A percentile compares a stretch with the other conserved stretches of the same genome.
Conservation (phyloP, 2,329 filamentous ascomycete species). For the Neopestalotiopsis clavispora region DNA sequence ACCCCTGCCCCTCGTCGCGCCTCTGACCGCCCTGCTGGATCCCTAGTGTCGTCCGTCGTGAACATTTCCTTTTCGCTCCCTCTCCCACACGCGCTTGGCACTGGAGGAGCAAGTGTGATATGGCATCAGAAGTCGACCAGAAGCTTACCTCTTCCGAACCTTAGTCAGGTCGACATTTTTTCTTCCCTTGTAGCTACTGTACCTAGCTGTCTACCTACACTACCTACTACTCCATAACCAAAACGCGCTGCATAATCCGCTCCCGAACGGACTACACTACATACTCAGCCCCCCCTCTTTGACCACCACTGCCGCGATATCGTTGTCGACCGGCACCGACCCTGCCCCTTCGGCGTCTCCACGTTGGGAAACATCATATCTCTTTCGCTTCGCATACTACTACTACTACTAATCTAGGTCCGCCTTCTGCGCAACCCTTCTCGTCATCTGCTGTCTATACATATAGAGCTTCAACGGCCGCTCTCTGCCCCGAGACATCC, state of each 20-base stretch:
- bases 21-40: slow-evolving; percentile 15
- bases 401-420: background rate
- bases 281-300: background rate
- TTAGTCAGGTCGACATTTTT: slow-evolving; percentile 5
- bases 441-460: background rate
- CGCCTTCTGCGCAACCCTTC: background rate
- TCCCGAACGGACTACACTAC: background rate
- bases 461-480: slow-evolving; percentile 8
- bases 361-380: background rate
- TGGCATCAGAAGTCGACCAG: background rate
- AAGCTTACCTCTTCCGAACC: slow-evolving; percentile 15
- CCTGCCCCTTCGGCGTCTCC: slow-evolving; percentile 10
- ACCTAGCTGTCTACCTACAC: background rate
- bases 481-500: background rate
- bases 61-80: background rate
- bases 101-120: background rate
- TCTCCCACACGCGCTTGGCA: slow-evolving; percentile 1
- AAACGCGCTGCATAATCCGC: background rate
- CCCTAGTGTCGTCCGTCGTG: background rate
- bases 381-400: background rate
- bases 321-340: slow-evolving; percentile 4
- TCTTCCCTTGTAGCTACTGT: background rate
- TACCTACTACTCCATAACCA: background rate
- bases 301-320: slow-evolving; percentile 10
- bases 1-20: background rate